Evolutionary conservation across 306 rosid genomes (phyloP), one percentile per base, ranked within the genome.

Genomic region (Prosopis cineraria): DNA sequence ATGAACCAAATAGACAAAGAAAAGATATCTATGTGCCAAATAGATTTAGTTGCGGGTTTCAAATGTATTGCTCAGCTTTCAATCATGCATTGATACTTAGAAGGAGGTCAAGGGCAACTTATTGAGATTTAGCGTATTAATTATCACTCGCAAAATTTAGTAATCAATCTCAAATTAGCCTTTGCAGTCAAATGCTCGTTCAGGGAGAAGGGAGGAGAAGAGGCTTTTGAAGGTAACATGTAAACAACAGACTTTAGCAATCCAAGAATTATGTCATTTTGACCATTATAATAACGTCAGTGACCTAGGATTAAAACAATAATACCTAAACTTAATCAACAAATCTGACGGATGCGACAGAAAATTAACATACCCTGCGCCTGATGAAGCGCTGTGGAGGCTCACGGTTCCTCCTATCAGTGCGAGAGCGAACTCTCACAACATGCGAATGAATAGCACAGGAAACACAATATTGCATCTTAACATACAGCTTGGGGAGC

Each of bases 401-500:
- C 27, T 91, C 91, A 52, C 99, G 97, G 63, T 87, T 91, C 82
- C 99, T 93, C 87, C 99, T 81, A 25, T 95, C 81, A 22, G 87
- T 85, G 64, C 97, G 90, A 41, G 99, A 93, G 3, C 98, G 89
- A 52, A 95, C 99, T 86, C 99, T 88, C 70, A 95, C 98, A 62
- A 95, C 99, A 17, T 95, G 99, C 9, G 98, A 95, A 88, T 95
- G 99, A 5, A 93, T 95, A 0, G 99, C 99, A 72, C 99, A 93
- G 8, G 99, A 93, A 40, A 95, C 98, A 74, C 99, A 95, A 58
- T 93, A 93, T 86, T 89, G 97, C 99, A 95, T 88, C 94, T 95
- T 95, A 5, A 96, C 98, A 79, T 95, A 95, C 31, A 95, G 87
- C 90, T 93, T 95, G 0, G 99, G 99, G 59, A 95, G 97, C 11